These are phyloP conservation scores for Groenewaldozyma sp. DNA, from an alignment of 1,139 yeast species.

Conservation along the genomic window DNA sequence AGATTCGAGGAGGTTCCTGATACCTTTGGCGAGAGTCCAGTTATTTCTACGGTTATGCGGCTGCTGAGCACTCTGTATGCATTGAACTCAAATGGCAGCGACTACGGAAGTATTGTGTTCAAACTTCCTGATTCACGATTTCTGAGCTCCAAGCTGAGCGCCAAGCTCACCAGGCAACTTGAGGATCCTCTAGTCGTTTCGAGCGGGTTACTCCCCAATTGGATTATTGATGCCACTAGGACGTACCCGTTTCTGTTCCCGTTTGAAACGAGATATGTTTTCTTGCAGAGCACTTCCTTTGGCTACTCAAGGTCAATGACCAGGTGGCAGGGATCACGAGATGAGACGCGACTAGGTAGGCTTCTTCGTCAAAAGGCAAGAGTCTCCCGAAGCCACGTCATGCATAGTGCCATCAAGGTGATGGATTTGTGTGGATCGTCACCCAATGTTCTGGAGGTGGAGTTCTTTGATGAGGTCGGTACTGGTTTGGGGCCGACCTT, in stretches of 20 bases:
- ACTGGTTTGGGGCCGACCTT: conserved; percentile 94
- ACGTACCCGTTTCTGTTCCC: conserved; percentile 80
- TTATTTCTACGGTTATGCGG: conserved; percentile 43
- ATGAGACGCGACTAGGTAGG: conserved; percentile 41
- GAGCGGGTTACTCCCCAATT: conserved; percentile 76
- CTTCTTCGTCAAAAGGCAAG: conserved; percentile 76
- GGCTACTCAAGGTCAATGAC: conserved; percentile 82
- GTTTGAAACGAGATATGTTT: conserved; percentile 66
- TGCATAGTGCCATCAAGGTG: conserved; percentile 75
- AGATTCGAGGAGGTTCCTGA: conserved; percentile 22
- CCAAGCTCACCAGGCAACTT: conserved; percentile 75
- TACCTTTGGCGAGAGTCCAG: conserved; percentile 35
- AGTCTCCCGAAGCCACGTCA: conserved; percentile 57
- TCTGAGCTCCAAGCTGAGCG: conserved; percentile 74
- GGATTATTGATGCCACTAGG: conserved; percentile 70
- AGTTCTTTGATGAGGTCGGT: conserved; percentile 88
- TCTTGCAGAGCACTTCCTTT: conserved; percentile 80
- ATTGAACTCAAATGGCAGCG: conserved; percentile 33
- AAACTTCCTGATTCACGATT: conserved; percentile 40
- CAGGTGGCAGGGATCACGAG: conserved; percentile 48
- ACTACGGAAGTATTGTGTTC: conserved; percentile 11
- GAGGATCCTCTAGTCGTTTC: conserved; percentile 89
- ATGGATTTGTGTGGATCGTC: conserved; percentile 68
- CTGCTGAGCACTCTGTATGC: conserved; percentile 46
- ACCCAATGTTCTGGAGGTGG: conserved; percentile 79